Evolutionary conservation across 192 early-diverging fungal genomes (phyloP).

Genomic region (Dimargaris cristalligena): DNA sequence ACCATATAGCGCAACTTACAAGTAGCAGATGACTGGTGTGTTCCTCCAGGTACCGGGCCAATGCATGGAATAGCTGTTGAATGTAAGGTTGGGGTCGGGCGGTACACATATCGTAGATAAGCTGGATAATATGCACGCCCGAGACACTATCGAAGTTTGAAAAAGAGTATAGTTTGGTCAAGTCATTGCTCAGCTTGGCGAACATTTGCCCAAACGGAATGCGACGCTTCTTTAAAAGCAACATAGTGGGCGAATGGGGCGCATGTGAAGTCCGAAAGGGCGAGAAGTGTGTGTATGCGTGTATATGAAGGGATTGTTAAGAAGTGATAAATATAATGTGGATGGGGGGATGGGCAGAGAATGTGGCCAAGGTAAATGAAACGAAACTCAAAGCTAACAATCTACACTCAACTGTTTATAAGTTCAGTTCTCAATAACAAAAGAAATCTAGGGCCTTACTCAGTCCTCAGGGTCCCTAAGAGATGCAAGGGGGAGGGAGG

Average conservation of each 20-base stretch:
- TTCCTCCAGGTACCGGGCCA: constrained; percentile 2
- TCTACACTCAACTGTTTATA: no score
- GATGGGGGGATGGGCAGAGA: no score
- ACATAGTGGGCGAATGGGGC: constrained; percentile 9
- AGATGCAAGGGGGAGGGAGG: no score
- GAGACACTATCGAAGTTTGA: background rate
- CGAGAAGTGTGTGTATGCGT: no score
- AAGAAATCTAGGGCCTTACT: no score
- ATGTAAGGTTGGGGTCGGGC: background rate
- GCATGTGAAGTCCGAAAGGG: no score
- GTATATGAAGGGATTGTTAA: no score
- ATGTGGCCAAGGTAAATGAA: no score
- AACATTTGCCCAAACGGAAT: background rate
- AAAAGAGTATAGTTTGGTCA: background rate
- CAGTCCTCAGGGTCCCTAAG: no score
- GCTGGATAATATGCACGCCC: background rate
- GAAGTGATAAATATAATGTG: no score
- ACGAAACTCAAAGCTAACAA: no score
- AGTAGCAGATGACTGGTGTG: background rate
- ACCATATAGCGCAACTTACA: background rate
- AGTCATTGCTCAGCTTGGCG: background rate
- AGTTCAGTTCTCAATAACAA: no score
- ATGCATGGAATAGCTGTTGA: background rate
- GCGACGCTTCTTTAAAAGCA: background rate
- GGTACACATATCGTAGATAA: constrained; percentile 9